A percentile compares a stretch with the other conserved stretches of the same genome.
Evolutionary conservation across 23 red algal genomes (phyloP).

Genomic region (Gracilaria domingensis): DNA sequence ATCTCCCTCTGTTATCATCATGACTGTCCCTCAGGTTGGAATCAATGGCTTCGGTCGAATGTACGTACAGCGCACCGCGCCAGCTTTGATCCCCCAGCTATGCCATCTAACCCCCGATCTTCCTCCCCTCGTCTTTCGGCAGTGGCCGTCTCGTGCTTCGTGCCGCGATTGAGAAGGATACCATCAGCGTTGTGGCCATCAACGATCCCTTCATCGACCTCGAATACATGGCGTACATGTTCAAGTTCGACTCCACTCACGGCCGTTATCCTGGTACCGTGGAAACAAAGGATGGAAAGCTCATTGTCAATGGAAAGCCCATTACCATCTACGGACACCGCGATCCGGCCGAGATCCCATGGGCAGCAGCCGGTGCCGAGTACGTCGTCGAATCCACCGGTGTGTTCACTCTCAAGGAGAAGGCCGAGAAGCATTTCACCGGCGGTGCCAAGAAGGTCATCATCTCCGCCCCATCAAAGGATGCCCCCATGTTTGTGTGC

Average conservation of each 20-base stretch:
- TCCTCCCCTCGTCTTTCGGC: neutral
- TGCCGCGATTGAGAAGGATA: constrained; percentile 94
- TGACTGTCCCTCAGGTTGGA: constrained; percentile 65
- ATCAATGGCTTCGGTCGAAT: constrained; percentile 95
- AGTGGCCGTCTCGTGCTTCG: constrained; percentile 97
- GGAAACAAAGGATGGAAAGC: constrained; percentile 80
- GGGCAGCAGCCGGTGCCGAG: constrained; percentile 90
- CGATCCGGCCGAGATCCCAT: constrained; percentile 97
- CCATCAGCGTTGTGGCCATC: constrained; percentile 91
- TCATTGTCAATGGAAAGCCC: constrained; percentile 88
- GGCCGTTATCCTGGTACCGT: constrained; percentile 86
- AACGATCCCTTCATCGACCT: constrained; percentile 99
- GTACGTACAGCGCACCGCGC: too few species aligned
- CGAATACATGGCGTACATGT: constrained; percentile 99
- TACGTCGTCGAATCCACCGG: constrained; percentile 99
- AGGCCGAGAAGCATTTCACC: constrained; percentile 89
- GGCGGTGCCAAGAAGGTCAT: constrained; percentile 99
- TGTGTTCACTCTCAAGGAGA: constrained; percentile 98
- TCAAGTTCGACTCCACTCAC: constrained; percentile 99
- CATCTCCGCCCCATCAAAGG: constrained; percentile 98
- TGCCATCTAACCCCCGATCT: too few species aligned
- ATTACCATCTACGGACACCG: constrained; percentile 83
- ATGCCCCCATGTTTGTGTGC: constrained; percentile 99
- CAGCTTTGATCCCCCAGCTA: too few species aligned
- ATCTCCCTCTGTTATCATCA: neutral